Base-by-base conservation (phyloP, 2,329 filamentous ascomycete species). In the Pseudocercospora fijiensis region DNA sequence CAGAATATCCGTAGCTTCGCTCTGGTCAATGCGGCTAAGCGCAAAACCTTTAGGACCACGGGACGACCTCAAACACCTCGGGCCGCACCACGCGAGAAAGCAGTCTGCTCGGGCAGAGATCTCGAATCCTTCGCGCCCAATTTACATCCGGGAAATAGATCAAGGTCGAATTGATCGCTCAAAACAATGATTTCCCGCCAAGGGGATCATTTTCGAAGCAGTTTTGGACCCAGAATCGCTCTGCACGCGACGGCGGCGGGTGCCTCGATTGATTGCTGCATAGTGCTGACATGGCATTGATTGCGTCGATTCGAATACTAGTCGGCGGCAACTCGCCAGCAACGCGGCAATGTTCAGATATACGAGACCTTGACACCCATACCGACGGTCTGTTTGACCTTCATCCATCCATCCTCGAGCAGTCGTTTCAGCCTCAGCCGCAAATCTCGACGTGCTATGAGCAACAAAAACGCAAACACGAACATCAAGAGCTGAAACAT, bases 351-450 rank as follows among this genome's bases (percentile, higher is more conserved):
- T 37, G 7, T 16, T 24, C 68, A 98, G 65, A 99, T 96, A 79
- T 98, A 98, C 76, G 90, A 96, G 73, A 98, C 93, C 81, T 97
- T 98, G 67, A 96, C 90, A 1, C 94, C 95, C 94, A 98, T 98
- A 1, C 93, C 93, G 4, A 94, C 88, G 0, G 95, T 98, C 52
- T 87, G 84, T 75, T 86, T 87, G 45, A 96, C 80, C 79, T 96
- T 97, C 60, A 86, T 85, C 92, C 92, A 96, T 9, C 87, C 87
- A 27, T 84, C 81, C 43, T 84, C 85, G 49, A 96, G 74, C 41
- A 92, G 81, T 61, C 88, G 84, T 74, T 87, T 84, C 37, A 97
- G 77, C 68, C 90, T 85, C 69, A 96, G 88, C 45, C 93, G 85
- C 13, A 96, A 81, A 73, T 90, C 89, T 71, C 86, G 84, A 71